Evolutionary conservation across 108 stramenopile genomes (phyloP), one percentile per base, ranked within the genome.

Genomic region (Discostella stelligeroides): DNA sequence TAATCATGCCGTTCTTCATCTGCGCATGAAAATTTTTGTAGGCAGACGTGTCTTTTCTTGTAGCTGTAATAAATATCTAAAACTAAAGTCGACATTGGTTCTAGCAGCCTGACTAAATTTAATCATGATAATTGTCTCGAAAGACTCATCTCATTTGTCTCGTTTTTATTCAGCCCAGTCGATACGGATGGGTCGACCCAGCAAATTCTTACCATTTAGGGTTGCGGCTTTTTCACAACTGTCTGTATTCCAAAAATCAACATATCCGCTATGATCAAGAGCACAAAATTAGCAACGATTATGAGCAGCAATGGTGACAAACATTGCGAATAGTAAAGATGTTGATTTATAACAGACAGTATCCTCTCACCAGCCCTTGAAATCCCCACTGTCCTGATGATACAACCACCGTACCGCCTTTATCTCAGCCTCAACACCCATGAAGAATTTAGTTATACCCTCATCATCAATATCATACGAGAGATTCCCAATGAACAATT

Each of bases 381-480:
- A 98, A 63, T 97, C 95, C 1, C 96, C 96, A 50, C 88, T 86
- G 50, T 96, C 95, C 49, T 88, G 88, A 83, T 96, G 91, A 63
- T 90, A 85, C 47, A 98, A 50, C 97, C 97, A 98, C 27, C 97
- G 84, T 14, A 98, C 86, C 28, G 94, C 89, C 73, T 92, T 94
- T 7, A 95, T 69, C 61, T 96, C 97, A 4, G 92, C 89, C 58
- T 92, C 94, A 9, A 92, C 95, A 50, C 64, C 80, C 55, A 76
- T 89, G 73, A 97, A 97, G 76, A 95, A 95, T 60, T 97, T 94
- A 21, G 84, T 83, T 57, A 96, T 90, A 20, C 79, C 91, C 38
- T 95, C 95, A 68, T 96, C 95, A 73, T 98, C 97, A 66, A 95
- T 87, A 27, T 98, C 96, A 73, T 93, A 98, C 18, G 92, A 87